Evolutionary conservation across 1,139 yeast genomes (phyloP).

Genomic region (Pichia sp.): DNA sequence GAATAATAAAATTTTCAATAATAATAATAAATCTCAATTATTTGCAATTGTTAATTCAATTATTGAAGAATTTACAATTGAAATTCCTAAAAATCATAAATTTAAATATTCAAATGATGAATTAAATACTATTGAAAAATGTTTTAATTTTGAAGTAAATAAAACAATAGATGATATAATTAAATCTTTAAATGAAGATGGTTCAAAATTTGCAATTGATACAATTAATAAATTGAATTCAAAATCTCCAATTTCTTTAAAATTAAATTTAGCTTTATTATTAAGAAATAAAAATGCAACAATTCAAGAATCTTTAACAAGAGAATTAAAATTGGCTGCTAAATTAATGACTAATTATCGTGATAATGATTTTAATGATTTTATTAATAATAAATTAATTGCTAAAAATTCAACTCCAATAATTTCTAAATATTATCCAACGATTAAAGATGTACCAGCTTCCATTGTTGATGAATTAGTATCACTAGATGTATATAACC

Average conservation of each 20-base stretch:
- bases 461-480: slow-evolving; percentile 25
- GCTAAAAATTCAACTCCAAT: slow-evolving; percentile 23
- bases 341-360: slow-evolving; percentile 62
- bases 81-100: slow-evolving; percentile 58
- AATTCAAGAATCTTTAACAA: slow-evolving; percentile 60
- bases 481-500: slow-evolving; percentile 24
- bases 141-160: slow-evolving; percentile 46
- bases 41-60: slow-evolving; percentile 61
- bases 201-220: slow-evolving; percentile 60
- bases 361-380: slow-evolving; percentile 61
- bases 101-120: slow-evolving; percentile 55
- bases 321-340: slow-evolving; percentile 74
- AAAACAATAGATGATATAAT: slow-evolving; percentile 58
- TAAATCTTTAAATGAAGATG: slow-evolving; percentile 47
- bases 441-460: slow-evolving; percentile 34
- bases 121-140: slow-evolving; percentile 56
- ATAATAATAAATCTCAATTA: slow-evolving; percentile 30
- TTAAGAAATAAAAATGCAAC: slow-evolving; percentile 55
- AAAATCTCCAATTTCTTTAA: slow-evolving; percentile 75
- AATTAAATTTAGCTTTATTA: slow-evolving; percentile 65
- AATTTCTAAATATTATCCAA: slow-evolving; percentile 22
- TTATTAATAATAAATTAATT: slow-evolving; percentile 68
- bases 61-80: slow-evolving; percentile 71
- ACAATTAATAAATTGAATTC: slow-evolving; percentile 49
- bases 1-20: slow-evolving; percentile 15